A percentile compares a stretch with the other conserved stretches of the same genome.
Conservation (phyloP, 2,329 filamentous ascomycete species). For the Phoma sp. region DNA sequence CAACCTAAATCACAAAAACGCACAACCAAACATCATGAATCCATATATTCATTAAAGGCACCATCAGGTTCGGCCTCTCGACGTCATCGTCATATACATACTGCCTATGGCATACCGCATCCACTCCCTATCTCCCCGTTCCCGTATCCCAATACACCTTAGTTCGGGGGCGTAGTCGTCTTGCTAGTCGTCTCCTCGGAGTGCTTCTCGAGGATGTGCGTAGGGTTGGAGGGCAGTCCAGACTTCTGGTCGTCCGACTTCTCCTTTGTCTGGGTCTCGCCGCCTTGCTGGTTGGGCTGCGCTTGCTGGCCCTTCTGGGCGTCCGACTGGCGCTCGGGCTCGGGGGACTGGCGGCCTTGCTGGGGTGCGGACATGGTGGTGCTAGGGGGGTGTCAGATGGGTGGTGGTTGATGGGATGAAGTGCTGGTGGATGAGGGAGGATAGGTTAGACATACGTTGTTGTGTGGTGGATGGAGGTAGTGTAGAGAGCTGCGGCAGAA, state of each 20-base stretch:
- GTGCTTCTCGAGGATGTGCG: constrained; percentile 66
- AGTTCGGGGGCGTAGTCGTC: constrained; percentile 29
- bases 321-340: constrained; percentile 71
- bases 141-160: neutral
- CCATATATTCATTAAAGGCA: neutral
- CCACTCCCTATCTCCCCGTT: neutral
- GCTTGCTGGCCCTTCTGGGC: constrained; percentile 67
- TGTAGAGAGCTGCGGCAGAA: neutral
- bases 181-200: constrained; percentile 68
- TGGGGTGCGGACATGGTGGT: constrained; percentile 68
- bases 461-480: neutral
- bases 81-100: neutral
- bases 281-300: constrained; percentile 62
- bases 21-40: neutral
- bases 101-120: neutral
- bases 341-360: constrained; percentile 78
- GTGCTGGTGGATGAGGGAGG: neutral
- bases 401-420: constrained; percentile 4
- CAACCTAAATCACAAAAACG: neutral
- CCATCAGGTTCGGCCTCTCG: neutral
- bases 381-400: constrained; percentile 27
- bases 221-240: constrained; percentile 66
- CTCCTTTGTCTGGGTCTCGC: constrained; percentile 48
- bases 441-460: constrained; percentile 2
- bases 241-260: constrained; percentile 53